Conservation (phyloP, 371 early-diverging fungal genomes). For the Rhizopus arrhizus region DNA sequence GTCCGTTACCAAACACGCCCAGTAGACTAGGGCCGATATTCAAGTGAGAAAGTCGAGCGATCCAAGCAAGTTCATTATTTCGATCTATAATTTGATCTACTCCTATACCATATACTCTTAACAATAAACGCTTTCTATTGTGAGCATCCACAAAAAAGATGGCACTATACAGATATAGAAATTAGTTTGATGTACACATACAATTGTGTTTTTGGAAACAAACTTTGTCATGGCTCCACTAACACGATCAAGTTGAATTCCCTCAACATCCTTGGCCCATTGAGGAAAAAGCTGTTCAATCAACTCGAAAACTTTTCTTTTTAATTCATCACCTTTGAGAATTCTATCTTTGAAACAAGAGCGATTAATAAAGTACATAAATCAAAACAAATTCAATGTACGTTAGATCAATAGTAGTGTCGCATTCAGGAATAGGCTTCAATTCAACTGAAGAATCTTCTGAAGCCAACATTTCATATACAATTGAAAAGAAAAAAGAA, state of each 20-base stretch:
- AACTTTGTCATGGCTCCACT: slow-evolving; percentile 84
- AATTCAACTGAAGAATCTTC: background rate
- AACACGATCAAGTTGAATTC: slow-evolving; percentile 55
- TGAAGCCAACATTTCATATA: background rate
- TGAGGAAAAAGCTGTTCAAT: slow-evolving; percentile 40
- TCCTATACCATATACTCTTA: slow-evolving; percentile 83
- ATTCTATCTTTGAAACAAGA: slow-evolving; percentile 8
- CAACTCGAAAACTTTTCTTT: slow-evolving; percentile 21
- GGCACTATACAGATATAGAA: slow-evolving; percentile 40
- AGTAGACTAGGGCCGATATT: slow-evolving; percentile 80
- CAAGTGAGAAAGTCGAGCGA: slow-evolving; percentile 66
- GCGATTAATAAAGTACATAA: background rate
- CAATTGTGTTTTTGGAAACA: background rate
- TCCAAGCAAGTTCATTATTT: slow-evolving; percentile 79
- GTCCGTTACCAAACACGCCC: slow-evolving; percentile 83
- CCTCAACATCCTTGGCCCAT: slow-evolving; percentile 44
- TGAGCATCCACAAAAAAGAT: slow-evolving; percentile 70
- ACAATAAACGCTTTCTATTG: slow-evolving; percentile 53
- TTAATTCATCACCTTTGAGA: slow-evolving; percentile 29
- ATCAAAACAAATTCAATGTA: slow-evolving; percentile 7
- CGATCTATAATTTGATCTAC: slow-evolving; percentile 78
- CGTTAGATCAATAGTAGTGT: slow-evolving; percentile 28
- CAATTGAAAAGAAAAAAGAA: background rate
- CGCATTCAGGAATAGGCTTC: slow-evolving; percentile 28
- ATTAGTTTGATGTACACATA: background rate